Percentiles rank a stretch among this genome's conserved stretches.
These are phyloP conservation scores for Sonneratia caseolaris DNA, from an alignment of 345 rosid genomes.

Conservation along the genomic window DNA sequence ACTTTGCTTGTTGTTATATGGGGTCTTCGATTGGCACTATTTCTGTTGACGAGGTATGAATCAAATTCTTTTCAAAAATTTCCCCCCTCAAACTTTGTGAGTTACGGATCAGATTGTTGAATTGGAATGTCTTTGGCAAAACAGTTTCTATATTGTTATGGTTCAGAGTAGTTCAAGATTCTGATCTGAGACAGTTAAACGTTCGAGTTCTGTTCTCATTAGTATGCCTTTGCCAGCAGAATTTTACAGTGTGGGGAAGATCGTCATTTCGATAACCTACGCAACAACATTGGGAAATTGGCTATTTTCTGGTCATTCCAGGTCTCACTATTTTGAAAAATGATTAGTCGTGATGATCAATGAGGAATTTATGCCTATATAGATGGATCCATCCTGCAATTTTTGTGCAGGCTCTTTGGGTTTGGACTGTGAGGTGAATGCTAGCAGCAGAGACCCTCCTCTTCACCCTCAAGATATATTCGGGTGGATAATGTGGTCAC, in stretches of 20 bases:
- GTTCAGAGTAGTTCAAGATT: too few species aligned
- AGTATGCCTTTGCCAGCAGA: constrained; percentile 27
- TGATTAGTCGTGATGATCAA: neutral
- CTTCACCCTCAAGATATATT: constrained; percentile 53
- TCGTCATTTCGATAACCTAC: constrained; percentile 78
- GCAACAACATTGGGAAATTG: constrained; percentile 52
- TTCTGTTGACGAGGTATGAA: constrained; percentile 66
- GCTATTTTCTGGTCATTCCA: constrained; percentile 78
- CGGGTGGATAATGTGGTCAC: constrained; percentile 82
- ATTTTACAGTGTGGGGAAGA: constrained; percentile 95
- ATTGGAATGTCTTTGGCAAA: too few species aligned
- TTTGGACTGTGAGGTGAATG: constrained; percentile 84
- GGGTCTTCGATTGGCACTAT: constrained; percentile 80
- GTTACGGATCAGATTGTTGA: neutral
- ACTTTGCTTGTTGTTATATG: constrained; percentile 58
- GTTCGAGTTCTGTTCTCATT: neutral
- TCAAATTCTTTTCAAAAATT: neutral
- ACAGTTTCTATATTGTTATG: too few species aligned
- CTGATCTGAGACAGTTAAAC: neutral
- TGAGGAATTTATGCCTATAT: neutral
- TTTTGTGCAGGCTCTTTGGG: constrained; percentile 71
- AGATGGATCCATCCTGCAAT: neutral
- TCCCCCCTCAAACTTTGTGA: neutral
- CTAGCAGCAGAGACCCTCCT: constrained; percentile 58
- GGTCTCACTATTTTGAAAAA: constrained; percentile 22